Conservation (phyloP, 2,329 filamentous ascomycete species). For the Aspergillus sp. region DNA sequence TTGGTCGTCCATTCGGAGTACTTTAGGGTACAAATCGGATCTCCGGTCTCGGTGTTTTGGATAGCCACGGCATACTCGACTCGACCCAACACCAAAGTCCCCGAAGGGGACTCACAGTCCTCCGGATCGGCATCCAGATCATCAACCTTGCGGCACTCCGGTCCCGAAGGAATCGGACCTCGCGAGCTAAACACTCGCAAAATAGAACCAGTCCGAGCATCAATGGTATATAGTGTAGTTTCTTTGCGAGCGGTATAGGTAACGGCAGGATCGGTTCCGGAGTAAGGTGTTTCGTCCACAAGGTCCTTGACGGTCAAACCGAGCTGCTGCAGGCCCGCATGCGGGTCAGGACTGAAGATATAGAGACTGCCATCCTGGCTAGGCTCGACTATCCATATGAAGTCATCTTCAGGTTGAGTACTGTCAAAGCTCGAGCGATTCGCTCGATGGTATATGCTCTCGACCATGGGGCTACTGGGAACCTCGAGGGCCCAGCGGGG, state of each 20-base stretch:
- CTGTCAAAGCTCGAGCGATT: conserved; percentile 67
- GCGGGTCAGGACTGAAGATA: conserved; percentile 73
- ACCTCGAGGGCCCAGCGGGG: conserved; percentile 84
- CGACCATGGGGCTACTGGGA: conserved; percentile 80
- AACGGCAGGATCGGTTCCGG: conserved; percentile 73
- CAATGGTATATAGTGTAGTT: conserved; percentile 85
- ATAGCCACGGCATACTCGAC: conserved; percentile 91
- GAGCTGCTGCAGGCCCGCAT: conserved; percentile 52
- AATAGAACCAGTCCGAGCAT: conserved; percentile 81
- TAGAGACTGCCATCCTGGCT: conserved; percentile 85
- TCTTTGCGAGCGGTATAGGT: conserved; percentile 92
- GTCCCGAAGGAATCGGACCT: conserved; percentile 70
- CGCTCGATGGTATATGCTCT: conserved; percentile 79
- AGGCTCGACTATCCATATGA: conserved; percentile 94
- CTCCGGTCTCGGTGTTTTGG: conserved; percentile 72
- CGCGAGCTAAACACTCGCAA: conserved; percentile 81
- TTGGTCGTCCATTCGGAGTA: conserved; percentile 97
- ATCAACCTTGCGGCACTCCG: conserved; percentile 75
- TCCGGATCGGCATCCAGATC: conserved; percentile 64
- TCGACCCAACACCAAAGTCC: conserved; percentile 80
- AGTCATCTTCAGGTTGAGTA: conserved; percentile 72
- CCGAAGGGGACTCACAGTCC: conserved; percentile 74
- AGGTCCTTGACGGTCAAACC: conserved; percentile 70
- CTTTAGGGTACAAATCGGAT: conserved; percentile 82
- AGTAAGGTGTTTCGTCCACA: conserved; percentile 82